Percentiles rank a stretch among this genome's conserved stretches.
phyloP scores from a whole-genome alignment of 176 grass and related monocot genomes.

The Triticum timopheevii region DNA sequence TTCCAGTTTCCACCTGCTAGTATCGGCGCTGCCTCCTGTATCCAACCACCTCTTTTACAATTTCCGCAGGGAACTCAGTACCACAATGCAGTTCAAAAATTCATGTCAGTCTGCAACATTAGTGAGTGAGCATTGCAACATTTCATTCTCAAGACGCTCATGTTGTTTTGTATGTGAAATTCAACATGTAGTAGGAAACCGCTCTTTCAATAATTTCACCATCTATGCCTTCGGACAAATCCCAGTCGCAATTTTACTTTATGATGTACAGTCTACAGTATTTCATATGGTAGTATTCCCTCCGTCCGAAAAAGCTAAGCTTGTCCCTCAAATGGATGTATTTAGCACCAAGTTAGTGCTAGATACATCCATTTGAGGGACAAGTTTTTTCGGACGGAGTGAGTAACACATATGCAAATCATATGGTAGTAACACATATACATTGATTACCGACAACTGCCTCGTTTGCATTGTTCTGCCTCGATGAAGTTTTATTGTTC shows the following conservation, averaged over 20 bases:
- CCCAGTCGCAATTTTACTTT: not conserved
- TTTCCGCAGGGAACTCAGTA: constrained; percentile 84
- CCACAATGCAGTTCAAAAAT: constrained; percentile 87
- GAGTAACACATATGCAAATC: no score
- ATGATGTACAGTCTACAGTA: not conserved
- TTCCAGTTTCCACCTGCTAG: not conserved
- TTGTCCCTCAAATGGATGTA: no score
- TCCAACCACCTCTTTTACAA: not conserved
- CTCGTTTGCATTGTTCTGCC: not conserved
- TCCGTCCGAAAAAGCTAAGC: no score
- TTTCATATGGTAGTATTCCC: not conserved
- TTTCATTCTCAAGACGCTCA: not conserved
- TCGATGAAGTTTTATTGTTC: not conserved
- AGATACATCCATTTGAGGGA: no score
- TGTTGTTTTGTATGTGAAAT: not conserved
- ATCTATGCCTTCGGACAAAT: not conserved
- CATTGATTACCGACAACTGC: not conserved
- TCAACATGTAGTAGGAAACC: not conserved
- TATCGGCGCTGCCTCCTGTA: not conserved
- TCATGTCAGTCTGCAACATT: constrained; percentile 82
- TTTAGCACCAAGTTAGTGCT: no score
- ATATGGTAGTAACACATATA: constrained; percentile 27
- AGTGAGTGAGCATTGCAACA: constrained; percentile 53
- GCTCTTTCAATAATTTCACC: not conserved
- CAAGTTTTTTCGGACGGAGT: no score